These are phyloP conservation scores for Picochlorum sp. DNA, from an alignment of 139 green algal species.

Conservation along the genomic window DNA sequence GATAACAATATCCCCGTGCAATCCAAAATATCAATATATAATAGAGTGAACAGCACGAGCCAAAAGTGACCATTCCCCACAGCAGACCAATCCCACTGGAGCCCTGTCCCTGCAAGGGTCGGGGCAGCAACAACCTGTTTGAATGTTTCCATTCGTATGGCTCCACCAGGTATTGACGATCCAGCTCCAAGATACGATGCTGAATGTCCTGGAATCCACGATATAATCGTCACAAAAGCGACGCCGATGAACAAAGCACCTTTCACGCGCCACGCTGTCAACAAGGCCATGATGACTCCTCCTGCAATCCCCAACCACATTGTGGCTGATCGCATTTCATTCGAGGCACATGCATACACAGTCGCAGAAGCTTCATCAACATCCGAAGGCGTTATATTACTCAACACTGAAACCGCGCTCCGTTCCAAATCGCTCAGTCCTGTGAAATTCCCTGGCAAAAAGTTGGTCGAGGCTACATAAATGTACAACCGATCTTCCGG, in stretches of 20 bases:
- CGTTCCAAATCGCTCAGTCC: background rate
- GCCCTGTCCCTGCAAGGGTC: slow-evolving; percentile 27
- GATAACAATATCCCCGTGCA: slow-evolving; percentile 62
- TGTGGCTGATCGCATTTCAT: slow-evolving; percentile 43
- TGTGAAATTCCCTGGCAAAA: background rate
- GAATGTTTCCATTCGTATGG: slow-evolving; percentile 48
- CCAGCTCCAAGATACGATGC: slow-evolving; percentile 48
- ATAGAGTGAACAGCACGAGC: slow-evolving; percentile 65
- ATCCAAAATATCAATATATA: slow-evolving; percentile 79
- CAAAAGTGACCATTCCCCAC: slow-evolving; percentile 35
- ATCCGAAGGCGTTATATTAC: background rate
- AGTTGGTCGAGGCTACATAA: slow-evolving; percentile 6
- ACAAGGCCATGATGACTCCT: slow-evolving; percentile 52
- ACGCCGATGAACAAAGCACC: slow-evolving; percentile 67
- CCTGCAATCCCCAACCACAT: slow-evolving; percentile 68
- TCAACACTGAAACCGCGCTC: background rate
- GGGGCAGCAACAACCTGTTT: slow-evolving; percentile 47
- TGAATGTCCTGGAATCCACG: slow-evolving; percentile 64
- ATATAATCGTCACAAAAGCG: slow-evolving; percentile 71
- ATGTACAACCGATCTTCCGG: slow-evolving; percentile 11
- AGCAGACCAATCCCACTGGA: slow-evolving; percentile 36
- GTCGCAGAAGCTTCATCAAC: background rate
- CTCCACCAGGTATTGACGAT: slow-evolving; percentile 38
- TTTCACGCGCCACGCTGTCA: slow-evolving; percentile 48
- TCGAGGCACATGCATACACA: slow-evolving; percentile 21